phyloP scores from a whole-genome alignment of 2,329 filamentous ascomycete genomes.

The Fusarium nurragi region DNA sequence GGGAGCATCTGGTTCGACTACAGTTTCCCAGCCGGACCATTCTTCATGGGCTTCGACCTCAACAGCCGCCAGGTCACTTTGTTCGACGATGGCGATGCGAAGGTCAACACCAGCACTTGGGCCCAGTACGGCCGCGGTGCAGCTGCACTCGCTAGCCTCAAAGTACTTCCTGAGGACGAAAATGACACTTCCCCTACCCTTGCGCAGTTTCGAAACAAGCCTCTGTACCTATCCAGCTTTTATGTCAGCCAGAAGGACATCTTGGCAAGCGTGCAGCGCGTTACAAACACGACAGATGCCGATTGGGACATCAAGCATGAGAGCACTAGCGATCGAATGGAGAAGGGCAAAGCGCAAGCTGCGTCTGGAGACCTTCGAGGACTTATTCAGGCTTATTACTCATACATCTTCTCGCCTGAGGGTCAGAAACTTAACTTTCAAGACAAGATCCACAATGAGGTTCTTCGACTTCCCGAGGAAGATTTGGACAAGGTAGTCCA shows the following conservation, averaged over 20 bases:
- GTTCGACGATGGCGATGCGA: background rate
- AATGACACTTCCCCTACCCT: slow-evolving; percentile 37
- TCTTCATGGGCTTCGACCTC: slow-evolving; percentile 58
- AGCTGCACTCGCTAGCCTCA: slow-evolving; percentile 4
- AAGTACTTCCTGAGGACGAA: background rate
- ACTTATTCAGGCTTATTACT: slow-evolving; percentile 4
- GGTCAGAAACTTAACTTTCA: slow-evolving; percentile 1
- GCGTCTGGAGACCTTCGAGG: slow-evolving; percentile 5
- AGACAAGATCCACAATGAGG: slow-evolving; percentile 1
- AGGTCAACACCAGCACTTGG: slow-evolving; percentile 7
- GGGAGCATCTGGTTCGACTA: slow-evolving; percentile 27
- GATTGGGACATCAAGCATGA: slow-evolving; percentile 70
- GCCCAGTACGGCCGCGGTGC: slow-evolving; percentile 5
- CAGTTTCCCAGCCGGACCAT: background rate
- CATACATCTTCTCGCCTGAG: background rate
- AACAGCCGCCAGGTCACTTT: slow-evolving; percentile 47
- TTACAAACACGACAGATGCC: slow-evolving; percentile 63
- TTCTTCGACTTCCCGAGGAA: background rate
- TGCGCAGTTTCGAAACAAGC: slow-evolving; percentile 56
- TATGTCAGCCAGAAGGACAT: slow-evolving; percentile 70
- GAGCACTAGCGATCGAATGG: slow-evolving; percentile 48
- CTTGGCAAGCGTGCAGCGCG: slow-evolving; percentile 67
- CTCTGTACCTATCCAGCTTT: slow-evolving; percentile 66
- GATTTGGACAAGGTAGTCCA: slow-evolving; percentile 1
- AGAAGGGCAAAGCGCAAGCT: background rate